These are phyloP conservation scores for Gaertneriomyces sp. DNA, from an alignment of 192 early-diverging fungal species.

Conservation along the genomic window DNA sequence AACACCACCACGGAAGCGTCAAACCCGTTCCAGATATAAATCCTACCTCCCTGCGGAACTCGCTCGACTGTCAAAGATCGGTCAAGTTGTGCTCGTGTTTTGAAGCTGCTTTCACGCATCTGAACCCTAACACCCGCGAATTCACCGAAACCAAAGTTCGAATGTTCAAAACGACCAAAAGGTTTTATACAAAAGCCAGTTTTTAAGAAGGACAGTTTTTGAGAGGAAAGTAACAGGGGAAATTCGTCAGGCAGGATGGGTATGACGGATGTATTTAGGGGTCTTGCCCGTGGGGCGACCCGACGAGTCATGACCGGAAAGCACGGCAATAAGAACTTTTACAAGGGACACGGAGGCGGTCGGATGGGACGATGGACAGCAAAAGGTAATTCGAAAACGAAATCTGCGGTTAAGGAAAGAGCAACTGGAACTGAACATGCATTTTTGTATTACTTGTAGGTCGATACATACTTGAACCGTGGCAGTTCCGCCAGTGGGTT, in stretches of 20 bases:
- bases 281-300: conserved; percentile 32
- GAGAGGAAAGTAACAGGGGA: too few species aligned
- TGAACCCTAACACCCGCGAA: too few species aligned
- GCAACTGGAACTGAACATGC: neutral
- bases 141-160: too few species aligned
- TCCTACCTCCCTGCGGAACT: too few species aligned
- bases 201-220: too few species aligned
- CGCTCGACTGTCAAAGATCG: too few species aligned
- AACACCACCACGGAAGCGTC: too few species aligned
- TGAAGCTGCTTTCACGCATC: too few species aligned
- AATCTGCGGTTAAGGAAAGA: neutral
- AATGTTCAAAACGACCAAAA: too few species aligned
- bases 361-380: conserved; percentile 45
- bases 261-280: conserved; percentile 8
- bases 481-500: conserved; percentile 33
- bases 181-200: too few species aligned
- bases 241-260: neutral
- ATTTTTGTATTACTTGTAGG: conserved; percentile 8
- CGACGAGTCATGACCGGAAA: conserved; percentile 40
- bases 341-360: conserved; percentile 51
- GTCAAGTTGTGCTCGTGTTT: too few species aligned
- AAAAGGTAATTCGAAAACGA: conserved; percentile 23
- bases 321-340: conserved; percentile 60
- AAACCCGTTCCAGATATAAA: too few species aligned
- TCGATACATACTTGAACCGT: conserved; percentile 36